A percentile compares a stretch with the other conserved stretches of the same genome.
phyloP scores from a whole-genome alignment of 2,329 filamentous ascomycete genomes.

The Talaromyces albobiverticillius region DNA sequence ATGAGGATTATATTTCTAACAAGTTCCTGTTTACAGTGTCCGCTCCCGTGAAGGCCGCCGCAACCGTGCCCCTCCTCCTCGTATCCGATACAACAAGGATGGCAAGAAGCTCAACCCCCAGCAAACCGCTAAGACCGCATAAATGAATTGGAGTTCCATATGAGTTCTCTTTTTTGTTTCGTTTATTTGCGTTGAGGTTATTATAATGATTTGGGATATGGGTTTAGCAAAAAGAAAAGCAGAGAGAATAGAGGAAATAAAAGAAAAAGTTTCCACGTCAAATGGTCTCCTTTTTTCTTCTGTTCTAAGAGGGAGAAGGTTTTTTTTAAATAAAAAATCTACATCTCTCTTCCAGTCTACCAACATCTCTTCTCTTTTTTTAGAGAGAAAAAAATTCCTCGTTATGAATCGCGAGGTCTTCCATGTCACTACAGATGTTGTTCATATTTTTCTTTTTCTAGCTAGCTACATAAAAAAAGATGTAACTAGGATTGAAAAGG shows the following conservation, averaged over 20 bases:
- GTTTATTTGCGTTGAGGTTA: neutral
- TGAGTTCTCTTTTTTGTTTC: constrained; percentile 7
- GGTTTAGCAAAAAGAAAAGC: constrained; percentile 3
- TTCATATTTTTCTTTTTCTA: constrained; percentile 7
- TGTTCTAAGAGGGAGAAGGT: constrained; percentile 1
- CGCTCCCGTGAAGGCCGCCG: constrained; percentile 94
- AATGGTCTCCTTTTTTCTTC: neutral
- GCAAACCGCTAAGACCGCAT: constrained; percentile 65
- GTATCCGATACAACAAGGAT: constrained; percentile 99
- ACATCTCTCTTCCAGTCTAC: constrained; percentile 1
- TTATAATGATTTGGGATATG: constrained; percentile 1
- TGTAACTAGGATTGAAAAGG: constrained; percentile 1
- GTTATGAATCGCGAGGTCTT: constrained; percentile 11
- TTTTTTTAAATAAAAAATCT: constrained; percentile 4
- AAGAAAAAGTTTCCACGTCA: no score
- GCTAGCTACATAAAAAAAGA: neutral
- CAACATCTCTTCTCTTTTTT: constrained; percentile 1
- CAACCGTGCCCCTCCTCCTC: constrained; percentile 96
- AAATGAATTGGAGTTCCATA: constrained; percentile 31
- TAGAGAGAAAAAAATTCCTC: constrained; percentile 10
- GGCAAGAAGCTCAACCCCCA: constrained; percentile 98
- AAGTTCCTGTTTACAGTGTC: constrained; percentile 63
- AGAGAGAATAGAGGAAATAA: constrained; percentile 2
- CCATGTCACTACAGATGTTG: neutral
- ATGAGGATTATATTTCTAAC: neutral